phyloP scores from a whole-genome alignment of 192 early-diverging fungal genomes.

The Backusella morwellensis region DNA sequence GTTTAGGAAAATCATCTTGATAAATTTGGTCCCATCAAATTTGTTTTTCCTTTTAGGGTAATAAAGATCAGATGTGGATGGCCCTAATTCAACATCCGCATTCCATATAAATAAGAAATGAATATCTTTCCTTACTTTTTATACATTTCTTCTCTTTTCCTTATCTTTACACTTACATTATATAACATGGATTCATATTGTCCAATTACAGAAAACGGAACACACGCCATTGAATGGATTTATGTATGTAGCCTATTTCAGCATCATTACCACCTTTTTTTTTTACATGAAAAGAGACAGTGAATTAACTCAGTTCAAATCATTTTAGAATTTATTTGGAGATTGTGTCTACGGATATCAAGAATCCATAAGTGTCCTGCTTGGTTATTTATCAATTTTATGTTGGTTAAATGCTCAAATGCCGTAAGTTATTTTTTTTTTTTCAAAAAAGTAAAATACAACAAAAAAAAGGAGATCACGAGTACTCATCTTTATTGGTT shows the following conservation, averaged over 20 bases:
- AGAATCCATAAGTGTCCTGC: constrained; percentile 38
- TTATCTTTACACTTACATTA: background rate
- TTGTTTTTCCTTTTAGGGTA: background rate
- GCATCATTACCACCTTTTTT: background rate
- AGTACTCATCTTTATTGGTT: background rate
- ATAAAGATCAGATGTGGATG: constrained; percentile 6
- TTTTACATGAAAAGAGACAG: background rate
- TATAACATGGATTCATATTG: constrained; percentile 11
- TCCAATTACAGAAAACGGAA: constrained; percentile 9
- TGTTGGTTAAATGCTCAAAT: constrained; percentile 75
- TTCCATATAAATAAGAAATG: background rate
- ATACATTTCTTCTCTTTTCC: background rate
- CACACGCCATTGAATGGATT: constrained; percentile 11
- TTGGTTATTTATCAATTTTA: constrained; percentile 58
- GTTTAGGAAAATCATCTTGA: constrained; percentile 4
- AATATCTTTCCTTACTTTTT: background rate
- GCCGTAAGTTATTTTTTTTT: constrained; percentile 50
- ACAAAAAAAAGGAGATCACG: background rate
- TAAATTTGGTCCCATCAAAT: constrained; percentile 2
- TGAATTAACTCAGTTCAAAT: background rate
- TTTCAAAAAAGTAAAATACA: background rate
- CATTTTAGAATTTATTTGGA: constrained; percentile 40
- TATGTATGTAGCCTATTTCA: background rate
- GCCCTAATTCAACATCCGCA: background rate
- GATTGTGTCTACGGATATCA: constrained; percentile 46